Base-by-base conservation (phyloP, 1,284 basidiomycete genomes). In the Melampsora occidentalis region DNA sequence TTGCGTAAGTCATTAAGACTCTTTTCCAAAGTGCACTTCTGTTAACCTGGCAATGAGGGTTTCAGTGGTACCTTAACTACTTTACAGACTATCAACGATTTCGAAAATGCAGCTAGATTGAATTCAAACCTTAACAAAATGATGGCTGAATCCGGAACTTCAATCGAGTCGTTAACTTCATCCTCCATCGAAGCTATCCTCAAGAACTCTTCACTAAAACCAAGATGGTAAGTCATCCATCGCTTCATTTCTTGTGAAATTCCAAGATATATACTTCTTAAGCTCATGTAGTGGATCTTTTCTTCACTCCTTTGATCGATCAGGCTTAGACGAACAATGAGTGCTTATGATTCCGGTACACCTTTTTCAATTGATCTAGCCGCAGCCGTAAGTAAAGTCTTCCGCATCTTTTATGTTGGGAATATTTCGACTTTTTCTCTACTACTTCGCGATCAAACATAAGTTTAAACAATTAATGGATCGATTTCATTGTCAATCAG, bases 351-450 rank as follows among this genome's bases (percentile, higher is more conserved):
- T 31, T 63, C 62, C 9, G 25, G 28, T 28, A 25, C 42, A 10
- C 64, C 64, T 22, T 66, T 66, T 48, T 66, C 64, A 22, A 20
- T 66, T 22, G 64, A 66, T 33, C 20, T 66, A 31, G 64, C 28
- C n/a, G 3, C 28, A 39, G 64, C 64, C 9, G 64, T 66, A 18
- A 66, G 64, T 66, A 28, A 59, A 59, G 3, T 10, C 35, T 28
- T 63, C 35, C 62, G 25, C 22, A 63, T 35, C 1, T 39, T 28
- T 16, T 2, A 35, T 20, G 5, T 20, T 57, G 3, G 12, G 18
- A 20, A 63, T 63, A 16, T 22, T 63, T 35, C 35, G 35, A 35
- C 35, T 63, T 63, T 63, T 22, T 63, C 16, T 63, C 16, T 22
- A 63, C 31, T 63, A 63, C 33, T 63, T 31, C 7, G 33, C 20